phyloP scores from a whole-genome alignment of 768 basidiomycete species.

The Calvatia gigantea region DNA sequence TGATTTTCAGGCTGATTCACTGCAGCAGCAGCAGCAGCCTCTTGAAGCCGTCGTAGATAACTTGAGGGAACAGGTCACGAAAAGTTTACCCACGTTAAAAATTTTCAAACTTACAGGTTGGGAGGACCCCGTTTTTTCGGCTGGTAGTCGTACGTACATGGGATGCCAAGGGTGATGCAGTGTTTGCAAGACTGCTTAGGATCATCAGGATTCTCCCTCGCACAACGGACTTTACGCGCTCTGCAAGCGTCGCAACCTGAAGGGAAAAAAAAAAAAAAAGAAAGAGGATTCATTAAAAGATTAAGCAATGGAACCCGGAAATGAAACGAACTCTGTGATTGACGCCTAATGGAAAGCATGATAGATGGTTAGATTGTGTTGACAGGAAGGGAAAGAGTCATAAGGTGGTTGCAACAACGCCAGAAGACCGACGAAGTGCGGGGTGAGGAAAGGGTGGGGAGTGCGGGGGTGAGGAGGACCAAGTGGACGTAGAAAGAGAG shows the following conservation, averaged over 20 bases:
- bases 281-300: conserved; percentile 10
- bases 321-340: conserved; percentile 70
- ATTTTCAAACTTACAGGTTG: conserved; percentile 63
- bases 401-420: conserved; percentile 20
- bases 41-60: conserved; percentile 77
- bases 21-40: conserved; percentile 61
- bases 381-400: conserved; percentile 17
- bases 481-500: conserved; percentile 28
- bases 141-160: conserved; percentile 89
- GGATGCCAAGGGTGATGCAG: conserved; percentile 75
- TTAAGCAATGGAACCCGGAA: not conserved
- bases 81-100: not conserved
- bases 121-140: conserved; percentile 94
- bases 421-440: conserved; percentile 23
- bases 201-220: conserved; percentile 75
- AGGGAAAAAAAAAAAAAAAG: conserved; percentile 16
- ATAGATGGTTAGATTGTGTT: conserved; percentile 35
- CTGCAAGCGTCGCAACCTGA: conserved; percentile 85
- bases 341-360: conserved; percentile 51
- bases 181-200: conserved; percentile 82
- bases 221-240: conserved; percentile 83
- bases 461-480: conserved; percentile 37
- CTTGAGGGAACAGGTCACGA: conserved; percentile 31
- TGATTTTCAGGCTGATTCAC: conserved; percentile 34
- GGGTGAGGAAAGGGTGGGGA: conserved; percentile 34